These are phyloP conservation scores for Aphanocladium album DNA, from an alignment of 2,329 filamentous ascomycete genomes.

Conservation along the genomic window DNA sequence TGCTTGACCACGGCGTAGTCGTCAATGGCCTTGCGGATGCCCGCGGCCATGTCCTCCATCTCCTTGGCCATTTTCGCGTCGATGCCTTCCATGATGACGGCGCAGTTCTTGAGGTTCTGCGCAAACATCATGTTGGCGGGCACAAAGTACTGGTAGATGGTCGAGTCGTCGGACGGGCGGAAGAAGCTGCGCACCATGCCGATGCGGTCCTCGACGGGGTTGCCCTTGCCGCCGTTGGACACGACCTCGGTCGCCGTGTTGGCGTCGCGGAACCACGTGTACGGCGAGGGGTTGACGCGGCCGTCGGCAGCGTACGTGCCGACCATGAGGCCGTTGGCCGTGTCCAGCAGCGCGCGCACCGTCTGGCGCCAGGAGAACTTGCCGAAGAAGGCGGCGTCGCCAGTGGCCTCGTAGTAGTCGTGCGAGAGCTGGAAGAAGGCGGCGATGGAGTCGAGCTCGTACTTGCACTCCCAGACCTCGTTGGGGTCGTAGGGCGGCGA, in stretches of 20 bases:
- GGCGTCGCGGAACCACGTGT: constrained; percentile 73
- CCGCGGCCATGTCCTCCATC: constrained; percentile 53
- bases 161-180: constrained; percentile 83
- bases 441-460: constrained; percentile 86
- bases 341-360: constrained; percentile 62
- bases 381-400: constrained; percentile 68
- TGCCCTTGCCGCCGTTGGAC: constrained; percentile 69
- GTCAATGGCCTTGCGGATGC: constrained; percentile 61
- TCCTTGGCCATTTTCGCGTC: constrained; percentile 47
- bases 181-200: constrained; percentile 84
- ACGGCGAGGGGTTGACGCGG: constrained; percentile 52
- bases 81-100: constrained; percentile 40
- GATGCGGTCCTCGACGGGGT: constrained; percentile 72
- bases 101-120: constrained; percentile 50
- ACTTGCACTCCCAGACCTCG: constrained; percentile 91
- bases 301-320: constrained; percentile 66
- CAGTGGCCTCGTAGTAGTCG: constrained; percentile 71
- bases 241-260: constrained; percentile 76
- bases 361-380: constrained; percentile 68
- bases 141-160: constrained; percentile 80
- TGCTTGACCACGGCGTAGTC: constrained; percentile 62
- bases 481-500: constrained; percentile 61
- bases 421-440: constrained; percentile 78
- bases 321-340: constrained; percentile 64
- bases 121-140: constrained; percentile 86